A percentile compares a stretch with the other conserved stretches of the same genome.
These are phyloP conservation scores for Boletus pseudo-olivaceus DNA, from an alignment of 768 basidiomycete species.

Conservation along the genomic window DNA sequence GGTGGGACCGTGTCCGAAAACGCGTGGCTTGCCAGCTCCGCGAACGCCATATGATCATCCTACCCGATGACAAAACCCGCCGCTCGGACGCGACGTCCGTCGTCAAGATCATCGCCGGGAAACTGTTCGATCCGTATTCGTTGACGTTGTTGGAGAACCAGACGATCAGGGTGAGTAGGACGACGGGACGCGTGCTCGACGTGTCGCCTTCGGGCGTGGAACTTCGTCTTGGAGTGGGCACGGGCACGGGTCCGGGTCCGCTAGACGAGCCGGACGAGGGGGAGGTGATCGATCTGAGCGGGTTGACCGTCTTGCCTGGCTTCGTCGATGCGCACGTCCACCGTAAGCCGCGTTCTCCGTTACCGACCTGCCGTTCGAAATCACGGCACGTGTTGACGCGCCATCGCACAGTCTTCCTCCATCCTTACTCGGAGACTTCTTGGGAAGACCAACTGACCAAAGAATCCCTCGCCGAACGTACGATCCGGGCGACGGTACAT, in stretches of 20 bases:
- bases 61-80: neutral
- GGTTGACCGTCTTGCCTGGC: conserved; percentile 51
- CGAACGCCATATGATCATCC: too few relatives aligned
- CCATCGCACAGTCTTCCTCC: conserved; percentile 45
- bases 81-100: neutral
- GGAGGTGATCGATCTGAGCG: conserved; percentile 43
- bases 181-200: conserved; percentile 47
- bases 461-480: conserved; percentile 56
- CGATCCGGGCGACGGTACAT: conserved; percentile 57
- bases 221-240: too few relatives aligned
- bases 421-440: conserved; percentile 54
- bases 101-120: conserved; percentile 38
- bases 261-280: neutral
- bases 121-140: conserved; percentile 48
- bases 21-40: too few relatives aligned
- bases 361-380: too few relatives aligned
- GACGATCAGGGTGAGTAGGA: conserved; percentile 45
- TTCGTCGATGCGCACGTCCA: conserved; percentile 59
- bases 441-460: conserved; percentile 63
- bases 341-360: conserved; percentile 35
- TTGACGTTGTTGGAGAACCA: conserved; percentile 41
- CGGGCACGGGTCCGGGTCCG: neutral
- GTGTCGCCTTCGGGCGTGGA: conserved; percentile 22
- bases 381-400: neutral
- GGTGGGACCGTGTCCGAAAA: too few relatives aligned